phyloP scores from a whole-genome alignment of 305 asterid genomes.

The Fraxinus ornus region DNA sequence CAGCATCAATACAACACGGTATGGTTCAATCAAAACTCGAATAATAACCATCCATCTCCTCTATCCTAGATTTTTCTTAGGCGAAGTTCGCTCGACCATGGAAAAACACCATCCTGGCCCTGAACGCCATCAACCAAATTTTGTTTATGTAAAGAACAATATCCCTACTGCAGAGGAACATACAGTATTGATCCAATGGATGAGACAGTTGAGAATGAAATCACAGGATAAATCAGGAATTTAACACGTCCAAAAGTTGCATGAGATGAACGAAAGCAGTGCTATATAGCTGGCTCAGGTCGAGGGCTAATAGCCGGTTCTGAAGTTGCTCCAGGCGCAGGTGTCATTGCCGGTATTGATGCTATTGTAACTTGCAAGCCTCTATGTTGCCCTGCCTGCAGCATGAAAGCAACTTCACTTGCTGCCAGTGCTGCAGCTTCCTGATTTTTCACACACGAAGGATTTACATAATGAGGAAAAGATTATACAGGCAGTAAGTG shows the following conservation, averaged over 20 bases:
- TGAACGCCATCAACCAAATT: neutral
- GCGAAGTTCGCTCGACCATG: neutral
- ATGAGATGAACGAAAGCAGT: neutral
- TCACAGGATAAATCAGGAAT: neutral
- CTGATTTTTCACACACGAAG: conserved; percentile 17
- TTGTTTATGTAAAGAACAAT: neutral
- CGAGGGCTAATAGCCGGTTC: conserved; percentile 26
- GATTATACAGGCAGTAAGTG: neutral
- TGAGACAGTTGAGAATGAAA: neutral
- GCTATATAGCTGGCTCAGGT: conserved; percentile 28
- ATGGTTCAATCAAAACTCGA: neutral
- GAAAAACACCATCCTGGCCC: neutral
- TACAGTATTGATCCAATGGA: neutral
- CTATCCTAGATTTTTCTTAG: neutral
- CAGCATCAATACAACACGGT: neutral
- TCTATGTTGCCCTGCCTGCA: conserved; percentile 47
- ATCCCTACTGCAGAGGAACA: neutral
- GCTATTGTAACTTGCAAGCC: conserved; percentile 45
- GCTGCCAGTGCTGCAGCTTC: conserved; percentile 48
- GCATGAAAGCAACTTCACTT: conserved; percentile 50
- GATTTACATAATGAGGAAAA: neutral
- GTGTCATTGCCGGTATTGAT: conserved; percentile 31
- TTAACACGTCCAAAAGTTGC: neutral
- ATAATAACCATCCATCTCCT: neutral
- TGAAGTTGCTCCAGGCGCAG: conserved; percentile 25